Conservation (phyloP, 495 filamentous ascomycete species). For the Penicillium lividum region DNA sequence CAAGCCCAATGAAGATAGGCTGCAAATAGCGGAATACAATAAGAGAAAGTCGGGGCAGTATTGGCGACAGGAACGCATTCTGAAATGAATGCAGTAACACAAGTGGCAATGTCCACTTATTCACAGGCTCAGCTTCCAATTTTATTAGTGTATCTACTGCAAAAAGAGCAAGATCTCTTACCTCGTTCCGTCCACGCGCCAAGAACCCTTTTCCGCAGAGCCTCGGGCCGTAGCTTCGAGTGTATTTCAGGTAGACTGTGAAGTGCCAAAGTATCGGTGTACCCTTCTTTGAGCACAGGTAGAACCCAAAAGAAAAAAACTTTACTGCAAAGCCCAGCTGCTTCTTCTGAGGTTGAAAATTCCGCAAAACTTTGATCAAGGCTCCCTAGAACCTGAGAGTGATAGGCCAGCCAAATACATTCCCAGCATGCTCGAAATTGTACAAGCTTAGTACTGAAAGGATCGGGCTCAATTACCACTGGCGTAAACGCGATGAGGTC, state of each 20-base stretch:
- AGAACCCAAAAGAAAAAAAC: constrained; percentile 1
- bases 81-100: background rate
- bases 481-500: background rate
- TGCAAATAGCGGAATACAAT: constrained; percentile 10
- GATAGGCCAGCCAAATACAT: constrained; percentile 1
- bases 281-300: constrained; percentile 7
- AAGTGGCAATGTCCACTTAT: constrained; percentile 5
- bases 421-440: background rate
- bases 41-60: constrained; percentile 2
- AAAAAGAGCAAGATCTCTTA: background rate
- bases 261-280: background rate
- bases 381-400: background rate
- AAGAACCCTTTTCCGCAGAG: background rate
- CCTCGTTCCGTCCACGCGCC: background rate
- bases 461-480: background rate
- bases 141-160: background rate
- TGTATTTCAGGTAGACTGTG: constrained; percentile 5
- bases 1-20: constrained; percentile 8
- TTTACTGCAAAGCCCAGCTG: background rate
- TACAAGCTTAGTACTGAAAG: background rate
- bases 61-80: constrained; percentile 1
- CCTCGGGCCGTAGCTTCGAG: background rate
- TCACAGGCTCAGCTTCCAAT: background rate
- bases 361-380: background rate
- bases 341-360: background rate